Evolutionary conservation across 164 flowering plant species (phyloP).

Genomic region (Sextonia rubra): DNA sequence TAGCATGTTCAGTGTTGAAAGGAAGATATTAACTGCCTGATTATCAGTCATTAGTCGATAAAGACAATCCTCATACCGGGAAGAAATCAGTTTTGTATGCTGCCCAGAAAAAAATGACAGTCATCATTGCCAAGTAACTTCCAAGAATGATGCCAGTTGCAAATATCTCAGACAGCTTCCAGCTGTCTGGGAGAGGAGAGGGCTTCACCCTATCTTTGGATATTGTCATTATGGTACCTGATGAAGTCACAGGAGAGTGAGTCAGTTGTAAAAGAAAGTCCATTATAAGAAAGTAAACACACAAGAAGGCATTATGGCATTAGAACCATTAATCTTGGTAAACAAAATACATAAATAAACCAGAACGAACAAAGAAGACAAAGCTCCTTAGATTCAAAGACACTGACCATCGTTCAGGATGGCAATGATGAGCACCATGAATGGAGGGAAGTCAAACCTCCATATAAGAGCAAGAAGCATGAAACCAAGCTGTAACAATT

Average conservation of each 20-base stretch:
- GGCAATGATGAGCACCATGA: conserved; percentile 94
- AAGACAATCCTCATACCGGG: conserved; percentile 42
- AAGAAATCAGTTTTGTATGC: conserved; percentile 84
- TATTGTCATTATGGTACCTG: conserved; percentile 96
- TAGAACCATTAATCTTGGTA: background rate
- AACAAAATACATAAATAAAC: background rate
- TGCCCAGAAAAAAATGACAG: conserved; percentile 91
- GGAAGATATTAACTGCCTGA: background rate
- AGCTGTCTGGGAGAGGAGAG: conserved; percentile 83
- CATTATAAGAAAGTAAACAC: background rate
- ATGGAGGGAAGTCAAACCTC: conserved; percentile 91
- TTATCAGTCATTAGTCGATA: background rate
- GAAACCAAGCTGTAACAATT: conserved; percentile 67
- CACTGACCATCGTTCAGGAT: conserved; percentile 83
- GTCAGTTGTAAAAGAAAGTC: conserved; percentile 1
- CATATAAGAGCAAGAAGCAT: conserved; percentile 85
- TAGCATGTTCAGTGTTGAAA: background rate
- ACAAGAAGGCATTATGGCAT: background rate
- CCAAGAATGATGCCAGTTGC: conserved; percentile 84
- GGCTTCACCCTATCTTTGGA: conserved; percentile 81
- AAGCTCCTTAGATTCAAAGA: background rate
- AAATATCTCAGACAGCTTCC: conserved; percentile 89
- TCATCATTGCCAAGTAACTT: conserved; percentile 87
- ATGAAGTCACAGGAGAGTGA: conserved; percentile 7
- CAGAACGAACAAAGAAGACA: background rate